These are phyloP conservation scores for Silene conica DNA, from an alignment of 148 eudicot genomes.

Conservation along the genomic window DNA sequence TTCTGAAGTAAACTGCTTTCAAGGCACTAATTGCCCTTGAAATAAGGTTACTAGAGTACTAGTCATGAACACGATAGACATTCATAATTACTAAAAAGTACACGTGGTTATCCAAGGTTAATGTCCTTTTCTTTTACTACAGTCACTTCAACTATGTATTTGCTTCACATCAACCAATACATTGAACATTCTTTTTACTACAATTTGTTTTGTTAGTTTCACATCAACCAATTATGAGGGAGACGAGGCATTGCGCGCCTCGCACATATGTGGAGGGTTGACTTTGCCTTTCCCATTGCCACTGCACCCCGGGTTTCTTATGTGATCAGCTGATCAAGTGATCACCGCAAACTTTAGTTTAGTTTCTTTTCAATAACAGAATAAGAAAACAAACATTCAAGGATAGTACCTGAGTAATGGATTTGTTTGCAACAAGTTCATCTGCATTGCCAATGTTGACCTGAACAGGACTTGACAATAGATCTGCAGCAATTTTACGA, in stretches of 20 bases:
- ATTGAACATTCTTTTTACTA: no score
- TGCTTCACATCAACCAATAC: no score
- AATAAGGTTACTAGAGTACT: background rate
- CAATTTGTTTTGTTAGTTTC: no score
- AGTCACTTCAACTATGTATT: no score
- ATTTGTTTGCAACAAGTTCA: slow-evolving; percentile 91
- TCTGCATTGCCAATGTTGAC: slow-evolving; percentile 95
- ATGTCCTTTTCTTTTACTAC: background rate
- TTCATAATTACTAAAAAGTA: no score
- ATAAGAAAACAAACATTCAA: background rate
- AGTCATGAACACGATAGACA: background rate
- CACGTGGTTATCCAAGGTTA: background rate
- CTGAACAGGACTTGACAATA: slow-evolving; percentile 74
- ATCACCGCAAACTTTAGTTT: background rate
- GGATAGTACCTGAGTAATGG: slow-evolving; percentile 74
- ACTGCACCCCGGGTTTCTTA: background rate
- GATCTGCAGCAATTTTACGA: slow-evolving; percentile 87
- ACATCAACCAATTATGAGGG: no score
- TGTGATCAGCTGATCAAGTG: background rate
- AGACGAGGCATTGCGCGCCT: no score
- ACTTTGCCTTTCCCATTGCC: background rate
- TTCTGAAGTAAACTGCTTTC: background rate
- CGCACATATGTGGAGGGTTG: no score
- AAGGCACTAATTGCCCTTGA: background rate
- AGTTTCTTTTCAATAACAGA: background rate